phyloP scores from a whole-genome alignment of 2,329 filamentous ascomycete species.

The Sarocladium oryzae region DNA sequence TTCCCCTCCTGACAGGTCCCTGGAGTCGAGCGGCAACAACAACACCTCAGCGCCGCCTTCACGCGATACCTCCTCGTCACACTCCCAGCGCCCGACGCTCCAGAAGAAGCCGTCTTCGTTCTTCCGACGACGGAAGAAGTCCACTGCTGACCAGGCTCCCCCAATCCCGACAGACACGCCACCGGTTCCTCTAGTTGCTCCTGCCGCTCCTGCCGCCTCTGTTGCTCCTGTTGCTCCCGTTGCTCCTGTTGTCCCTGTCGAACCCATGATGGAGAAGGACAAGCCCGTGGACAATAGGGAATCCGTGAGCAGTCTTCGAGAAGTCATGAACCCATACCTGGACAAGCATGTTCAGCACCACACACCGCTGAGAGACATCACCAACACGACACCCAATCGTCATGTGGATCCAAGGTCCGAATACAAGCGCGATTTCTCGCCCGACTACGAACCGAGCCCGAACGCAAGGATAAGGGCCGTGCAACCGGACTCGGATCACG shows the following conservation, averaged over 20 bases:
- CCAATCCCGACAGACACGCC: slow-evolving; percentile 39
- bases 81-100: slow-evolving; percentile 47
- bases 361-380: slow-evolving; percentile 19
- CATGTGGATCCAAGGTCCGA: slow-evolving; percentile 23
- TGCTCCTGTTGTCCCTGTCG: slow-evolving; percentile 25
- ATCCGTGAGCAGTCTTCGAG: slow-evolving; percentile 68
- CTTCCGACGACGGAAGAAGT: slow-evolving; percentile 91
- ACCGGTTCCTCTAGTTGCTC: slow-evolving; percentile 32
- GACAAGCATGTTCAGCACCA: slow-evolving; percentile 15
- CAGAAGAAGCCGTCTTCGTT: slow-evolving; percentile 94
- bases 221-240: too few species aligned
- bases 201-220: too few species aligned
- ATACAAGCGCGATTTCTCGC: slow-evolving; percentile 59
- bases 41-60: slow-evolving; percentile 38
- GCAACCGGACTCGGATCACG: slow-evolving; percentile 35
- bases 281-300: slow-evolving; percentile 28
- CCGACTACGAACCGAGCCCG: slow-evolving; percentile 66
- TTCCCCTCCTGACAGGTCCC: not conserved
- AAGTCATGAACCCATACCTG: slow-evolving; percentile 84
- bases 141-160: slow-evolving; percentile 63
- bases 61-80: slow-evolving; percentile 36
- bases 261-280: slow-evolving; percentile 24
- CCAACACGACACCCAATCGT: slow-evolving; percentile 15
- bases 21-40: slow-evolving; percentile 3
- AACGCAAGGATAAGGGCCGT: slow-evolving; percentile 67